These are phyloP conservation scores for Akanthomyces lecanii DNA, from an alignment of 2,329 filamentous ascomycete genomes.

Conservation along the genomic window DNA sequence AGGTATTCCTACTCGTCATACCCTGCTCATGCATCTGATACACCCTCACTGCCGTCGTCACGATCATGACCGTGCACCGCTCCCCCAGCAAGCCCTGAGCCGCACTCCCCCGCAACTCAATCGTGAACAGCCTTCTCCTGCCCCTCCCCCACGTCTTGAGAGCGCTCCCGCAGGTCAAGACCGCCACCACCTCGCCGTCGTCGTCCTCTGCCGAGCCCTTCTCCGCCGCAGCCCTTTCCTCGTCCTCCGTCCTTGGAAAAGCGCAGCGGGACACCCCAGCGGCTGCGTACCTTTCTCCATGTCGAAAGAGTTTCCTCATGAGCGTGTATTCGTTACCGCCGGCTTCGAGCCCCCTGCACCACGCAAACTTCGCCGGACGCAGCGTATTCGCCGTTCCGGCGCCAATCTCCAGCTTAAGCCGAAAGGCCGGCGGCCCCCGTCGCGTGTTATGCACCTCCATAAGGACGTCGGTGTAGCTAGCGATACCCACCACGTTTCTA, in stretches of 20 bases:
- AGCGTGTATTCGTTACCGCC: not conserved
- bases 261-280: not conserved
- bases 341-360: not conserved
- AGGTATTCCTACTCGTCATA: not conserved
- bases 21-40: not conserved
- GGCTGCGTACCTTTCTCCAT: not conserved
- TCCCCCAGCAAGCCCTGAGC: not conserved
- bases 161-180: not conserved
- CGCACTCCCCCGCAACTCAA: not conserved
- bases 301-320: not conserved
- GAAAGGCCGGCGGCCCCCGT: not conserved
- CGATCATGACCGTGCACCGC: not conserved
- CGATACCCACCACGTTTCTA: not conserved
- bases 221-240: not conserved
- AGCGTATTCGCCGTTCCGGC: not conserved
- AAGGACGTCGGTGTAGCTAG: not conserved
- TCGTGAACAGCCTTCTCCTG: not conserved
- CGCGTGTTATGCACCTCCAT: not conserved
- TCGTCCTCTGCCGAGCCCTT: not conserved
- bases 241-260: not conserved
- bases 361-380: not conserved
- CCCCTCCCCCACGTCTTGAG: not conserved
- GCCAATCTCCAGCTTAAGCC: not conserved
- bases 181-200: not conserved
- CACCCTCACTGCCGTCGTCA: not conserved